A percentile compares a stretch with the other conserved stretches of the same genome.
These are phyloP conservation scores for Pontederia crassipes DNA, from an alignment of 176 grass and related monocot species.

Conservation along the genomic window DNA sequence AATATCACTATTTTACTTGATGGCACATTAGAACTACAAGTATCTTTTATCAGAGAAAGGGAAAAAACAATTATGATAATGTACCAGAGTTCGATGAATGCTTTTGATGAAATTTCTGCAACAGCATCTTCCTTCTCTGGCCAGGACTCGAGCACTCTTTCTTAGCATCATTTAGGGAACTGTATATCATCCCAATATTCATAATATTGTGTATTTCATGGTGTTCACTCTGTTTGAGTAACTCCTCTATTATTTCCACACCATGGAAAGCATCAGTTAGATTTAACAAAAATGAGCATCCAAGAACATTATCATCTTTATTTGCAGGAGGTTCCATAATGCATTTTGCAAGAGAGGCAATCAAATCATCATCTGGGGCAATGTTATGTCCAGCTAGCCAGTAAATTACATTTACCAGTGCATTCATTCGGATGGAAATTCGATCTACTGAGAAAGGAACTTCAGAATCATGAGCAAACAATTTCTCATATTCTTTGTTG, in stretches of 20 bases:
- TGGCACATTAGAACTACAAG: too few relatives aligned
- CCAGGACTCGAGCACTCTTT: slow-evolving; percentile 69
- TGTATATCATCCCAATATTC: slow-evolving; percentile 83
- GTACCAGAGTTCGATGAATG: slow-evolving; percentile 69
- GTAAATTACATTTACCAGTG: slow-evolving; percentile 49
- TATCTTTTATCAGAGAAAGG: too few relatives aligned
- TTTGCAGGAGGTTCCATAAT: slow-evolving; percentile 58
- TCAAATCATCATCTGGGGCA: slow-evolving; percentile 59
- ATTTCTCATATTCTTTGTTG: slow-evolving; percentile 38
- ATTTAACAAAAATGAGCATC: slow-evolving; percentile 75
- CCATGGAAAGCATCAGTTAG: slow-evolving; percentile 81
- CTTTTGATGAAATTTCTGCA: slow-evolving; percentile 78
- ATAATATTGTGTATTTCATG: slow-evolving; percentile 83
- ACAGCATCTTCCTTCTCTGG: slow-evolving; percentile 73
- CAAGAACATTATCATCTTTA: slow-evolving; percentile 60
- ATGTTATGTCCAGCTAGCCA: slow-evolving; percentile 63
- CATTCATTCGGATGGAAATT: slow-evolving; percentile 45
- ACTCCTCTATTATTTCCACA: slow-evolving; percentile 81
- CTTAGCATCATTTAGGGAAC: slow-evolving; percentile 76
- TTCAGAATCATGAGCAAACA: slow-evolving; percentile 24
- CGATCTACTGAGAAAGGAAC: slow-evolving; percentile 28
- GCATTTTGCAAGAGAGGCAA: slow-evolving; percentile 62
- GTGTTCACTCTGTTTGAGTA: slow-evolving; percentile 63
- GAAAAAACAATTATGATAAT: neutral
- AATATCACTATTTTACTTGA: too few relatives aligned